These are phyloP conservation scores for Medicago ruthenica DNA, from an alignment of 306 rosid genomes.

Conservation along the genomic window DNA sequence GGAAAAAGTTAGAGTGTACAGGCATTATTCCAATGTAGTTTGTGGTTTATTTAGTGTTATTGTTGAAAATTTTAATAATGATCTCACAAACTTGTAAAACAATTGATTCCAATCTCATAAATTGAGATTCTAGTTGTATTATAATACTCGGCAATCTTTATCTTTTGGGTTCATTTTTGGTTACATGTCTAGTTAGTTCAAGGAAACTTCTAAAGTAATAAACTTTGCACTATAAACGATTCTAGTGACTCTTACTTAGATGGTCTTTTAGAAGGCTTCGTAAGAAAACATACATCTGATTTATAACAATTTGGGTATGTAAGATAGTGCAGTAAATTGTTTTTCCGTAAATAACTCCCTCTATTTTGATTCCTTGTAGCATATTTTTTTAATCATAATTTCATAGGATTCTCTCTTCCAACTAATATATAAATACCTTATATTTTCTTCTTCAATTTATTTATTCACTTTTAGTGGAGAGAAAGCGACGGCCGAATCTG, in stretches of 20 bases:
- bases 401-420: constrained; percentile 14
- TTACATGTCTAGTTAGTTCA: constrained; percentile 19
- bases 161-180: constrained; percentile 19
- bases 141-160: constrained; percentile 27
- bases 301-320: constrained; percentile 27
- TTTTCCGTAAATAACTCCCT: constrained; percentile 24
- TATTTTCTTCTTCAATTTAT: constrained; percentile 38
- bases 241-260: constrained; percentile 10
- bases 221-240: neutral
- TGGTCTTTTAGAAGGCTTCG: constrained; percentile 19
- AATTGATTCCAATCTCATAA: constrained; percentile 3
- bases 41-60: constrained; percentile 14
- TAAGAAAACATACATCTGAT: neutral
- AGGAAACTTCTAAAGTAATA: constrained; percentile 34
- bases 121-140: constrained; percentile 25
- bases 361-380: constrained; percentile 16
- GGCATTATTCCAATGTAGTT: constrained; percentile 29
- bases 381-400: constrained; percentile 9
- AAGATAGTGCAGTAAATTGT: constrained; percentile 19
- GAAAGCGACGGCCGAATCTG: constrained; percentile 82
- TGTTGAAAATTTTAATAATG: constrained; percentile 20
- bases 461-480: constrained; percentile 73
- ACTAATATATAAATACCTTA: constrained; percentile 20
- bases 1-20: constrained; percentile 32
- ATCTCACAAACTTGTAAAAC: neutral